phyloP scores from a whole-genome alignment of 2,329 filamentous ascomycete genomes.

The Phyllosticta capitalensis region DNA sequence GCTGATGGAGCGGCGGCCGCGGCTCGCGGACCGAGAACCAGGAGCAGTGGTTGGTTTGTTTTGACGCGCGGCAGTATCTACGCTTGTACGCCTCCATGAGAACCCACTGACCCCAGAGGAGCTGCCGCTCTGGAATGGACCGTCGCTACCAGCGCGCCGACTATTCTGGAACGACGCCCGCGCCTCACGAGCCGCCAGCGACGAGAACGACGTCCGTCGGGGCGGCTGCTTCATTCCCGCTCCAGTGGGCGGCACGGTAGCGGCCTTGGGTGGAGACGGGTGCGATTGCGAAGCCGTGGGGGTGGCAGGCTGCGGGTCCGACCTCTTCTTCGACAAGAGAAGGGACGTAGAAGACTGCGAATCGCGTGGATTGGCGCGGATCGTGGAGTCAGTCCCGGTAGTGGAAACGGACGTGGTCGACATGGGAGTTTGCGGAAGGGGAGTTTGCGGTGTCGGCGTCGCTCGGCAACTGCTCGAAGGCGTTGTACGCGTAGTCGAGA shows the following conservation, averaged over 20 bases:
- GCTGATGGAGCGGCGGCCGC: neutral
- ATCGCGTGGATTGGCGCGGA: neutral
- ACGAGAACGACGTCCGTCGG: neutral
- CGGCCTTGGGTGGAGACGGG: neutral
- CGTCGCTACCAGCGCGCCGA: neutral
- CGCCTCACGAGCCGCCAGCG: neutral
- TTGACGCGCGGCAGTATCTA: neutral
- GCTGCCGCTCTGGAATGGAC: neutral
- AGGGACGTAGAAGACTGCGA: neutral
- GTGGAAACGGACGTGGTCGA: neutral
- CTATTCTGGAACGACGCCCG: neutral
- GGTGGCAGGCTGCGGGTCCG: neutral
- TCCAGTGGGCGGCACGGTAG: neutral
- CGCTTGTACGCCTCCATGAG: neutral
- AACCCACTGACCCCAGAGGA: neutral
- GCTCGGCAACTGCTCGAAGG: neutral
- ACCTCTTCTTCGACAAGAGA: neutral
- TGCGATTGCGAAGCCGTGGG: neutral
- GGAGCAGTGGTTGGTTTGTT: constrained; percentile 1
- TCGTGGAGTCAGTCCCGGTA: neutral
- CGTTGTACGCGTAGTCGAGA: neutral
- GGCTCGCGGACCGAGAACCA: neutral
- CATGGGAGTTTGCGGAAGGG: neutral
- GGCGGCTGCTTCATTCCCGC: neutral
- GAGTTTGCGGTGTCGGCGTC: neutral